These are phyloP conservation scores for Aspergillus intermedius DNA, from an alignment of 2,329 filamentous ascomycete genomes.

Conservation along the genomic window DNA sequence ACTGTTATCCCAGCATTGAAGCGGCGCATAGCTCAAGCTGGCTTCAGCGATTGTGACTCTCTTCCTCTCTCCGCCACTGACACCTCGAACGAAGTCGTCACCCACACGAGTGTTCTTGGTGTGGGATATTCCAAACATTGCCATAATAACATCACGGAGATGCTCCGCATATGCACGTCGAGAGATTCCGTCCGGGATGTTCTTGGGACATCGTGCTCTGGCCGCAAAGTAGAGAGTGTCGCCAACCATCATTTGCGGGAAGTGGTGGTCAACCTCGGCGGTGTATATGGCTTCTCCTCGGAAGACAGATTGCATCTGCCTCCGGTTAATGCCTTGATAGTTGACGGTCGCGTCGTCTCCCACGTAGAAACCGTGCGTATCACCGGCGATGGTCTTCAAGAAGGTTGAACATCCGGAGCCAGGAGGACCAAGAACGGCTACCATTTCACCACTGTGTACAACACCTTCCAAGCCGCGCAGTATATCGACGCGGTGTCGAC, in stretches of 20 bases:
- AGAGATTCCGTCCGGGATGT: background rate
- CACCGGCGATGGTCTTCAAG: background rate
- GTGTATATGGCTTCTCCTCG: background rate
- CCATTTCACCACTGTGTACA: background rate
- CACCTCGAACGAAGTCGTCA: conserved; percentile 55
- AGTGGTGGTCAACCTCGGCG: background rate
- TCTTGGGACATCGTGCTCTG: background rate
- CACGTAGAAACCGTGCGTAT: background rate
- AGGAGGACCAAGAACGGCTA: background rate
- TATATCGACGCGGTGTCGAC: background rate
- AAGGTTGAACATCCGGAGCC: background rate
- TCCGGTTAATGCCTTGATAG: background rate
- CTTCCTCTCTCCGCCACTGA: conserved; percentile 56
- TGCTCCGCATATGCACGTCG: conserved; percentile 39
- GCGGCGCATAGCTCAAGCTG: conserved; percentile 40
- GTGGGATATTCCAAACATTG: conserved; percentile 43
- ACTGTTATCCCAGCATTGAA: conserved; percentile 46
- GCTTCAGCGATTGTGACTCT: conserved; percentile 57
- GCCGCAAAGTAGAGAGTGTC: background rate
- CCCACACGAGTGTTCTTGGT: conserved; percentile 45
- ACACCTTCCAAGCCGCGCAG: background rate
- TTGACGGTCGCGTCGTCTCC: background rate
- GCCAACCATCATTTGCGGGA: background rate
- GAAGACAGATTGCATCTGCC: background rate
- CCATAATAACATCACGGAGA: conserved; percentile 42